Conservation (phyloP, 2,329 filamentous ascomycete species). For the Pseudocercospora cruenta region DNA sequence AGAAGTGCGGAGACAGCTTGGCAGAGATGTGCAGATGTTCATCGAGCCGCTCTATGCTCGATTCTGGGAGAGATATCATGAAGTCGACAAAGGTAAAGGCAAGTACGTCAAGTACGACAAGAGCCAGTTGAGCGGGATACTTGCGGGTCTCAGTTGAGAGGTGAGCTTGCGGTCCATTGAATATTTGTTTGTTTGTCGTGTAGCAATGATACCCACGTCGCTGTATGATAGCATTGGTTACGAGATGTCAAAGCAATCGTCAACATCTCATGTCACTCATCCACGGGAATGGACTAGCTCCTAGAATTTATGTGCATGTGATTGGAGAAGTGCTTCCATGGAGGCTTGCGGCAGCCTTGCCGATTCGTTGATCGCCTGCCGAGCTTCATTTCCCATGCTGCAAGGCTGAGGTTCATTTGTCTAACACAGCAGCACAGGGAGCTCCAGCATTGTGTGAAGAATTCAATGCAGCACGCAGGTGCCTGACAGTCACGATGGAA, state of each 20-base stretch:
- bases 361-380: constrained; percentile 13
- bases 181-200: not conserved
- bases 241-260: not conserved
- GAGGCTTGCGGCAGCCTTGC: not conserved
- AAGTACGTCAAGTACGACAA: constrained; percentile 99
- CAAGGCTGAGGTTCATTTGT: not conserved
- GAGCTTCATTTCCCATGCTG: constrained; percentile 17
- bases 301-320: not conserved
- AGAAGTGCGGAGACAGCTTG: constrained; percentile 80
- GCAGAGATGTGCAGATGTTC: constrained; percentile 83
- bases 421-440: not conserved
- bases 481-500: not conserved
- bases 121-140: constrained; percentile 68
- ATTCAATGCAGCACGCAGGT: not conserved
- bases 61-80: constrained; percentile 97
- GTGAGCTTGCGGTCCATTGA: not conserved
- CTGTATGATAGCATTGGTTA: not conserved
- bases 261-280: not conserved
- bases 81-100: constrained; percentile 95
- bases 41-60: constrained; percentile 92
- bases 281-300: not conserved
- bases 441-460: not conserved
- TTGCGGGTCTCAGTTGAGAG: constrained; percentile 44
- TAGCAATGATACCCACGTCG: constrained; percentile 3
- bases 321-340: not conserved